phyloP scores from a whole-genome alignment of 805 yeast genomes.

The Saccharomycopsis selenospora region DNA sequence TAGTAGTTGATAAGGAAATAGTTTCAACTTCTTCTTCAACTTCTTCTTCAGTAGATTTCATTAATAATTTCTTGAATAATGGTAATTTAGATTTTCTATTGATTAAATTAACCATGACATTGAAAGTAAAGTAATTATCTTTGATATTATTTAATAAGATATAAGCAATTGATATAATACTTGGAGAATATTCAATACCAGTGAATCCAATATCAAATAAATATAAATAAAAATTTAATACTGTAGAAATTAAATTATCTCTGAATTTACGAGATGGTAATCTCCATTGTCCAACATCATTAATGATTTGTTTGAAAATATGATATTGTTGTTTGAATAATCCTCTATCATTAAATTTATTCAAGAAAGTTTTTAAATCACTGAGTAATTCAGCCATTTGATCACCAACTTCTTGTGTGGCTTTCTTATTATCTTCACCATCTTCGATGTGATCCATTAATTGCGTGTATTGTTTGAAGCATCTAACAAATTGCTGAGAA shows the following conservation, averaged over 20 bases:
- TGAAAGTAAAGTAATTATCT: slow-evolving; percentile 15
- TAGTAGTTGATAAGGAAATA: slow-evolving; percentile 4
- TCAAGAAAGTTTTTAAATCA: slow-evolving; percentile 12
- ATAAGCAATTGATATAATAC: slow-evolving; percentile 10
- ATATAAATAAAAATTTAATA: slow-evolving; percentile 16
- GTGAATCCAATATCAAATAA: slow-evolving; percentile 14
- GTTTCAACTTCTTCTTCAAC: slow-evolving; percentile 4
- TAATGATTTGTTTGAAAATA: slow-evolving; percentile 9
- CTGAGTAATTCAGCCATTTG: slow-evolving; percentile 7
- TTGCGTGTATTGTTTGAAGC: slow-evolving; percentile 13
- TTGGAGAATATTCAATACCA: slow-evolving; percentile 8
- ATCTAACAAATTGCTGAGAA: slow-evolving; percentile 8
- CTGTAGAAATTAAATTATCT: slow-evolving; percentile 4
- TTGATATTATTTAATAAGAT: slow-evolving; percentile 12
- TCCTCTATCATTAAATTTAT: slow-evolving; percentile 6
- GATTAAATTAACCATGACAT: slow-evolving; percentile 14
- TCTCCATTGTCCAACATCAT: slow-evolving; percentile 7
- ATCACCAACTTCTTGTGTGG: neutral
- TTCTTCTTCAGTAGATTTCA: neutral
- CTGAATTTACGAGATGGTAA: slow-evolving; percentile 1
- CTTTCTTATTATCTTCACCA: neutral
- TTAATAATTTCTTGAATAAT: slow-evolving; percentile 3
- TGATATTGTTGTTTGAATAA: slow-evolving; percentile 10
- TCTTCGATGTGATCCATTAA: slow-evolving; percentile 9
- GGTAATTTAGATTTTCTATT: slow-evolving; percentile 14